These are phyloP conservation scores for Mrakia gelida DNA, from an alignment of 768 basidiomycete genomes.

Conservation along the genomic window DNA sequence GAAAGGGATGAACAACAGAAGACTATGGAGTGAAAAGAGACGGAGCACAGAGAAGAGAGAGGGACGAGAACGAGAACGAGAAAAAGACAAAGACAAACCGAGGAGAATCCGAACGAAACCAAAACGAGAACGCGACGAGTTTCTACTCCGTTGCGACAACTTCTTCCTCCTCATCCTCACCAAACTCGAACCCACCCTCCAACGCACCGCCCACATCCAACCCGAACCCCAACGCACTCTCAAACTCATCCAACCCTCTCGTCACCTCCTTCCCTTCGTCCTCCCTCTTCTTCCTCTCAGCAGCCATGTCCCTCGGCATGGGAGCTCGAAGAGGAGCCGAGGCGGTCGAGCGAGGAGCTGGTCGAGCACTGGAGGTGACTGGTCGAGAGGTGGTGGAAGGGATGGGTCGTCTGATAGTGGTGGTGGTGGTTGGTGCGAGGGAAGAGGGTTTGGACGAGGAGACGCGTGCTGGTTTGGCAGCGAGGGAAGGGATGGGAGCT, in stretches of 20 bases:
- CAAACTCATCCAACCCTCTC: neutral
- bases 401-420: neutral
- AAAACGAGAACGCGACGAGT: neutral
- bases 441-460: neutral
- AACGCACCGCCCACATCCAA: neutral
- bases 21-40: too few relatives aligned
- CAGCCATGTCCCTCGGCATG: neutral
- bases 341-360: neutral
- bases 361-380: neutral
- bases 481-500: neutral
- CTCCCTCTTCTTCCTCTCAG: neutral
- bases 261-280: neutral
- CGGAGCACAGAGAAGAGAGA: too few relatives aligned
- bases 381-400: neutral
- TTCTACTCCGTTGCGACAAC: neutral
- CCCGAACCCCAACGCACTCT: neutral
- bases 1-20: too few relatives aligned
- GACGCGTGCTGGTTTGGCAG: neutral
- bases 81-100: neutral
- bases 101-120: neutral
- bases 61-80: too few relatives aligned
- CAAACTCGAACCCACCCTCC: neutral
- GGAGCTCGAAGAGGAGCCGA: neutral
- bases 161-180: too few relatives aligned
- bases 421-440: neutral